Evolutionary conservation across 768 basidiomycete genomes (phyloP).

Genomic region (Amyloporia xantha): DNA sequence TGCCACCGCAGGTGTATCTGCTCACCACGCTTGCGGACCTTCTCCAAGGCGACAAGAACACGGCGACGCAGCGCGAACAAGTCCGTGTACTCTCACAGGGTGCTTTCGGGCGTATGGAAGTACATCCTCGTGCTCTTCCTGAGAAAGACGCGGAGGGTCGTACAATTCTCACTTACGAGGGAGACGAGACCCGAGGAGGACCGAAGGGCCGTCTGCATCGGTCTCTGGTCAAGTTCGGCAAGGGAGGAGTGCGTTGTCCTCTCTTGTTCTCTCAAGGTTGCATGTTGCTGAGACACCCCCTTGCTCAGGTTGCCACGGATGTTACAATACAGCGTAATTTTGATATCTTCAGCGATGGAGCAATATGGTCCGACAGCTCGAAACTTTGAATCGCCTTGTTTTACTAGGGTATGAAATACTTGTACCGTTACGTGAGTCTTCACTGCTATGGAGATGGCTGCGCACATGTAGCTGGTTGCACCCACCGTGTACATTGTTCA

Average conservation of each 20-base stretch:
- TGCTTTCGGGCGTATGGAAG: slow-evolving; percentile 53
- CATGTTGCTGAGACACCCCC: not conserved
- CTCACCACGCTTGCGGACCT: slow-evolving; percentile 53
- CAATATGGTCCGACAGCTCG: not conserved
- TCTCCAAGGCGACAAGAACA: slow-evolving; percentile 36
- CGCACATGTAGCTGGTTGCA: no score
- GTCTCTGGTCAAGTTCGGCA: slow-evolving; percentile 38
- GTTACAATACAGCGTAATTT: slow-evolving; percentile 57
- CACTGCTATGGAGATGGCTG: no score
- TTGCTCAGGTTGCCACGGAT: slow-evolving; percentile 40
- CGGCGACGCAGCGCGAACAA: slow-evolving; percentile 37
- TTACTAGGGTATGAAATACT: no score
- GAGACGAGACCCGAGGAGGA: slow-evolving; percentile 63
- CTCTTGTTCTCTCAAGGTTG: not conserved
- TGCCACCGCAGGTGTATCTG: slow-evolving; percentile 75
- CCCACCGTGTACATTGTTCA: no score
- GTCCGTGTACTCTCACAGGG: slow-evolving; percentile 44
- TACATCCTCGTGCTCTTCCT: slow-evolving; percentile 42
- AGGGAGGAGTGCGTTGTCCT: slow-evolving; percentile 41
- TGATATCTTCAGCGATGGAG: slow-evolving; percentile 49
- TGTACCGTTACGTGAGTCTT: no score
- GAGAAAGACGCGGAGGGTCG: slow-evolving; percentile 38
- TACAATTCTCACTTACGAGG: slow-evolving; percentile 55
- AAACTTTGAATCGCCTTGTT: not conserved
- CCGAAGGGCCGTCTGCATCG: slow-evolving; percentile 55